Evolutionary conservation across 1,139 yeast species (phyloP).

Genomic region (Pichia norvegensis): DNA sequence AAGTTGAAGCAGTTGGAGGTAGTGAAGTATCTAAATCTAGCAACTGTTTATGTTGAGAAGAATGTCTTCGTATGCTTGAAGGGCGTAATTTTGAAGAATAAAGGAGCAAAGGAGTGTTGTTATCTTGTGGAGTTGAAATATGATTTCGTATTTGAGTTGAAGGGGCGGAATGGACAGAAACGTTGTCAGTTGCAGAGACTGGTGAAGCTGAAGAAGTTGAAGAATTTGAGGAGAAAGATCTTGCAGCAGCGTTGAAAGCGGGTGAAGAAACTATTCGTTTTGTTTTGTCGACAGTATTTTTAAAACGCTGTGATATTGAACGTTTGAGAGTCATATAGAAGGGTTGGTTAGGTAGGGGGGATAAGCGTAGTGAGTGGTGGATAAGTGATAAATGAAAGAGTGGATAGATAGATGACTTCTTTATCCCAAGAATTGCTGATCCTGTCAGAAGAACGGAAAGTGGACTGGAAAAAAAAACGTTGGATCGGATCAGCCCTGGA

Average conservation of each 20-base stretch:
- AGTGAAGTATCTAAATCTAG: slow-evolving; percentile 10
- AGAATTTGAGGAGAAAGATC: neutral
- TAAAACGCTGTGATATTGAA: slow-evolving; percentile 16
- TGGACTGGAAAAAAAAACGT: neutral
- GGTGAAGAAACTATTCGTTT: slow-evolving; percentile 15
- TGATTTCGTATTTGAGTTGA: slow-evolving; percentile 5
- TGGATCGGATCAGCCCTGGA: no score
- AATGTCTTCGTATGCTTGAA: slow-evolving; percentile 6
- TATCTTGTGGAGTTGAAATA: neutral
- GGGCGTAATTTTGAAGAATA: slow-evolving; percentile 7
- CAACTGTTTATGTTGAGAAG: slow-evolving; percentile 2
- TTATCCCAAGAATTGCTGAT: no score
- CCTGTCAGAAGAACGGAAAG: neutral
- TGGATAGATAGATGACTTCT: no score
- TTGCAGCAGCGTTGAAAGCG: neutral
- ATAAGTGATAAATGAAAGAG: no score
- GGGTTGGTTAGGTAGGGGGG: neutral
- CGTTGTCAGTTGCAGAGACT: neutral
- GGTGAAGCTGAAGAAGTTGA: neutral
- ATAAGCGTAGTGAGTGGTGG: no score
- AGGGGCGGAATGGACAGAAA: neutral
- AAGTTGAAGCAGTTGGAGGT: neutral
- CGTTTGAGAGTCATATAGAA: slow-evolving; percentile 15
- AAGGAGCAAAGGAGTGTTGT: neutral
- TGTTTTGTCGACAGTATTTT: slow-evolving; percentile 15